phyloP scores from a whole-genome alignment of 768 basidiomycete species.

The Lactarius hengduanensis region DNA sequence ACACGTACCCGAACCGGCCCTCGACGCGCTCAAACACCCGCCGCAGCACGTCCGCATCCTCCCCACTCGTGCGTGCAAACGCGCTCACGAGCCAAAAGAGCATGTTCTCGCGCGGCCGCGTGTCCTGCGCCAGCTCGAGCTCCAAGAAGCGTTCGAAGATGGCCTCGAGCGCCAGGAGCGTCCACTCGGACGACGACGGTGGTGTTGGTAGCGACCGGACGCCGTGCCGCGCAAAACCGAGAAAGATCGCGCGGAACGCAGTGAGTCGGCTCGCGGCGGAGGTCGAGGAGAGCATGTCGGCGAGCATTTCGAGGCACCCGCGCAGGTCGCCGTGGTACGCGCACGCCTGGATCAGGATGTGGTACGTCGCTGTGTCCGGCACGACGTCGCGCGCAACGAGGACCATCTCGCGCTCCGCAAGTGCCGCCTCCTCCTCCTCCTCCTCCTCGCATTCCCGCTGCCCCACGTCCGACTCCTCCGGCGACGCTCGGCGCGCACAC shows the following conservation, averaged over 20 bases:
- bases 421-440: slow-evolving; percentile 36
- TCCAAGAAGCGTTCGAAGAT: slow-evolving; percentile 63
- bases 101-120: slow-evolving; percentile 44
- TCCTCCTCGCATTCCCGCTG: slow-evolving; percentile 38
- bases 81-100: slow-evolving; percentile 70
- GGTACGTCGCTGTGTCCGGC: slow-evolving; percentile 69
- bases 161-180: slow-evolving; percentile 50
- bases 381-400: slow-evolving; percentile 41
- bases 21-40: slow-evolving; percentile 58
- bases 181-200: slow-evolving; percentile 43
- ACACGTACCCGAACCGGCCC: slow-evolving; percentile 41
- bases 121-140: slow-evolving; percentile 50
- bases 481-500: slow-evolving; percentile 29
- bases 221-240: slow-evolving; percentile 69
- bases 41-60: slow-evolving; percentile 50
- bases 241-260: slow-evolving; percentile 70
- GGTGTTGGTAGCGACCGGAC: not conserved
- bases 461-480: slow-evolving; percentile 29
- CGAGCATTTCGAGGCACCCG: slow-evolving; percentile 54
- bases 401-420: slow-evolving; percentile 48
- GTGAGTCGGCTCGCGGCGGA: slow-evolving; percentile 36
- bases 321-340: slow-evolving; percentile 69
- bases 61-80: slow-evolving; percentile 57
- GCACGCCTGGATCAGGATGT: slow-evolving; percentile 63
- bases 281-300: slow-evolving; percentile 55